A percentile compares a stretch with the other conserved stretches of the same genome.
phyloP scores from a whole-genome alignment of 192 early-diverging fungal species.

The Entrophospora sp. region DNA sequence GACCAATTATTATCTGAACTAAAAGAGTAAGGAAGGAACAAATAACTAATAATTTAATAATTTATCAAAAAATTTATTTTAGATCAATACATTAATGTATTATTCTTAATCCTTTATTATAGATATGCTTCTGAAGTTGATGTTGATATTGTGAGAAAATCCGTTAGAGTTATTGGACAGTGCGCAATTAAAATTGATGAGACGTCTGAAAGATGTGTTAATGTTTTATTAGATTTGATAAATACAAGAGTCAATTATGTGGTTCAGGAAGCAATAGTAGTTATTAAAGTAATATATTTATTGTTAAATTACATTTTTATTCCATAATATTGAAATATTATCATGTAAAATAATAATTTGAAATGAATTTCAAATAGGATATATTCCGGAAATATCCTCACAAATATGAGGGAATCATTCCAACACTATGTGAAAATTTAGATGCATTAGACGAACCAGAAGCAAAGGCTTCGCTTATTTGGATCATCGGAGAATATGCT shows the following conservation, averaged over 20 bases:
- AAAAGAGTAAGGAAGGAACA: constrained; percentile 85
- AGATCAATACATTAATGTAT: no score
- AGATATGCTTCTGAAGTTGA: constrained; percentile 95
- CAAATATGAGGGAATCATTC: constrained; percentile 76
- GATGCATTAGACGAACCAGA: constrained; percentile 87
- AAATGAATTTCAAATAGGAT: no score
- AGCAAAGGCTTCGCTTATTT: constrained; percentile 83
- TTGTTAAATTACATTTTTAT: neutral
- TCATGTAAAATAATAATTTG: no score
- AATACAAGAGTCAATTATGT: constrained; percentile 80
- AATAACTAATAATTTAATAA: no score
- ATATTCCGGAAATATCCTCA: constrained; percentile 93
- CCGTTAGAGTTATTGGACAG: constrained; percentile 83
- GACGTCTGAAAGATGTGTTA: constrained; percentile 77
- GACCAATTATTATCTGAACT: constrained; percentile 91
- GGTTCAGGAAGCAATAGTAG: constrained; percentile 86
- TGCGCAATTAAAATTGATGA: constrained; percentile 88
- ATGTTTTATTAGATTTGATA: constrained; percentile 84
- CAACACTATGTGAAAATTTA: constrained; percentile 81
- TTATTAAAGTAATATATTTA: constrained; percentile 57
- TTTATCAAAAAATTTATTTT: no score
- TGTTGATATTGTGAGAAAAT: constrained; percentile 89
- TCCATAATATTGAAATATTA: neutral
- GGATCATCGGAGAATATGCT: constrained; percentile 96
- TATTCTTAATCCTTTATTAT: no score